Base-by-base conservation (phyloP, 2,329 filamentous ascomycete species). In the Cadophora gregata region DNA sequence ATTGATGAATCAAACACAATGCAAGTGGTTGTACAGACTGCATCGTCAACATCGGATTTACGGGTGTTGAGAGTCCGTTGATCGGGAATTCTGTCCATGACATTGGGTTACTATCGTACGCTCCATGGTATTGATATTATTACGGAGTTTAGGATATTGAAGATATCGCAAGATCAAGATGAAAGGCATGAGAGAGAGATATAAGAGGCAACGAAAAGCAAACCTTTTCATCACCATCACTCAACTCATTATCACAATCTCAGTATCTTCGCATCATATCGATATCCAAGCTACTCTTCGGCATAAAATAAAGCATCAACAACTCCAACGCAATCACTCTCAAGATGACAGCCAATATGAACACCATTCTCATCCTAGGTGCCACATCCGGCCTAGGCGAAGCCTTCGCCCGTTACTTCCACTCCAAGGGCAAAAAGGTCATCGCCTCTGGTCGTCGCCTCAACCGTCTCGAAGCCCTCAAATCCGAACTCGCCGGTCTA, bases 311-410 rank as follows among this genome's bases (percentile, higher is more conserved):
- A 7, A 27, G 25, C 47, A 38, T 24, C 21, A 45, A 19, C 36
- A 29, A 29, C 14, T 51, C 29, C 47, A 42, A 53, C 16, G 12
- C 25, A 56, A 31, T 45, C n/a, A 62, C 42, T 16, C 14, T 29
- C 59, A 73, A 70, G 45, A 73, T 68, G 71, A 65, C 74, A 24
- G 67, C 71, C 45, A 71, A 68, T 59, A 75, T 75, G 25, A 68
- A 66, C 55, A 73, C 68, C 14, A 72, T 75, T 47, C 74, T 78
- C 33, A 72, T 79, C 55, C 70, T 79, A 8, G 77, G 78, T 7
- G 77, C 70, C 12, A 71, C 70, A 12, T 73, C 68, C 24, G 69
- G 70, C 25, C 65, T 72, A 12, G 71, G 72, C 0, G 65, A 69
- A 64, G 68, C 67, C 0, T 70, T 73, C 55, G 59, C 72, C 6